Conservation (phyloP, 306 rosid genomes). For the Quillaja saponaria region DNA sequence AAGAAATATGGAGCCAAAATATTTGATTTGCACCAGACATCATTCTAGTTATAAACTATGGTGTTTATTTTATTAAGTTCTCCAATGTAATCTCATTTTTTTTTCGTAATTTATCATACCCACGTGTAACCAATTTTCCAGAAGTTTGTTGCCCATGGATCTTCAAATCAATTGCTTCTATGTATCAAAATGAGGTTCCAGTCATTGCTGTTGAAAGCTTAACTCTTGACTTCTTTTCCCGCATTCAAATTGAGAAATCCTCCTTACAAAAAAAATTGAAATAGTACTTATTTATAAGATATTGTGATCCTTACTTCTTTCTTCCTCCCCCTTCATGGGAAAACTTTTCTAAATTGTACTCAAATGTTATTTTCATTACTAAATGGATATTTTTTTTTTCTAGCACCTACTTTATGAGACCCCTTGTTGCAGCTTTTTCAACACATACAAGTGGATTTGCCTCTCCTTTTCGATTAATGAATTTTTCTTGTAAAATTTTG, state of each 20-base stretch:
- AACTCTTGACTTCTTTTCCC: not conserved
- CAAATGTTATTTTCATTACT: not conserved
- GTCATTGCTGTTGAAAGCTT: not conserved
- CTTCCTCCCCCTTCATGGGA: not conserved
- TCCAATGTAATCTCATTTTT: not conserved
- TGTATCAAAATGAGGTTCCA: not conserved
- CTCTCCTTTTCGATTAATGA: not conserved
- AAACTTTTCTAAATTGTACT: not conserved
- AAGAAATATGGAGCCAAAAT: not conserved
- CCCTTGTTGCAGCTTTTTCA: no score
- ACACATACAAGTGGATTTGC: not conserved
- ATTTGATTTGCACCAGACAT: not conserved
- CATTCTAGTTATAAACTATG: not conserved
- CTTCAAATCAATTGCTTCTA: not conserved
- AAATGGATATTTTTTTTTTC: not conserved
- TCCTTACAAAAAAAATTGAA: no score
- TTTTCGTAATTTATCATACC: not conserved
- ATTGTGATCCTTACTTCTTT: not conserved
- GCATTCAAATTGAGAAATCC: not conserved
- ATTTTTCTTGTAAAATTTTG: not conserved
- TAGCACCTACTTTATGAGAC: not conserved
- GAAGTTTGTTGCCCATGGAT: slow-evolving; percentile 1
- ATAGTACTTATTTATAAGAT: not conserved
- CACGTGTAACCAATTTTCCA: slow-evolving; percentile 4
- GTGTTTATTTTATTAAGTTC: slow-evolving; percentile 1